Percentiles rank a stretch among this genome's conserved stretches.
Evolutionary conservation across 192 early-diverging fungal species (phyloP).

Genomic region (Polychytrium aggregatum): DNA sequence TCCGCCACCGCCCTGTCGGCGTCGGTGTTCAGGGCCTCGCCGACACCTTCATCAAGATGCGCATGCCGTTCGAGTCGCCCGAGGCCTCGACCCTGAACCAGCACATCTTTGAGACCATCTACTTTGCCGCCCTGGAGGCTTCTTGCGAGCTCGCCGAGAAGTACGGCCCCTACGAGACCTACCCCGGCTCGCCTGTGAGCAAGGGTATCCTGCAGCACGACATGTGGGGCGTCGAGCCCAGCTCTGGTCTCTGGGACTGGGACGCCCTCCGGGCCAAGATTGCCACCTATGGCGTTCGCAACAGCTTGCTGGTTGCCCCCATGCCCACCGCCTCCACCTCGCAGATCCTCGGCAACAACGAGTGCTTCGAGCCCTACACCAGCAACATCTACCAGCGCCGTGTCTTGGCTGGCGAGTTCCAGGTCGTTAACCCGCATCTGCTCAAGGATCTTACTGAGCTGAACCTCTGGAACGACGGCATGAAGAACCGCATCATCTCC

Average conservation of each 20-base stretch:
- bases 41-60: constrained; percentile 92
- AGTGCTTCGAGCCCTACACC: constrained; percentile 77
- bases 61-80: constrained; percentile 82
- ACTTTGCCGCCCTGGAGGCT: constrained; percentile 85
- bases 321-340: constrained; percentile 98
- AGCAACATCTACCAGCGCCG: constrained; percentile 95
- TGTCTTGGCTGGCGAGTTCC: constrained; percentile 95
- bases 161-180: constrained; percentile 76
- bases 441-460: constrained; percentile 89
- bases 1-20: constrained; percentile 93
- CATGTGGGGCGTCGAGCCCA: constrained; percentile 71
- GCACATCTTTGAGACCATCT: constrained; percentile 93
- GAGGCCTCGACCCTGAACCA: constrained; percentile 74
- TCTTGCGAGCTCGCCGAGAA: constrained; percentile 79
- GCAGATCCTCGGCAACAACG: constrained; percentile 96
- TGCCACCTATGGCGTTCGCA: constrained; percentile 73
- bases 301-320: constrained; percentile 87
- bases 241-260: constrained; percentile 89
- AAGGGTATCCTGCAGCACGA: constrained; percentile 89
- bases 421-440: constrained; percentile 94
- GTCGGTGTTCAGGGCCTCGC: constrained; percentile 98
- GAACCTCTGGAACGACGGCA: constrained; percentile 82
- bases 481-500: constrained; percentile 90
- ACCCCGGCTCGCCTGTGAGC: constrained; percentile 76
- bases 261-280: constrained; percentile 64